These are phyloP conservation scores for Penicillium canariense DNA, from an alignment of 495 filamentous ascomycete genomes.

Conservation along the genomic window DNA sequence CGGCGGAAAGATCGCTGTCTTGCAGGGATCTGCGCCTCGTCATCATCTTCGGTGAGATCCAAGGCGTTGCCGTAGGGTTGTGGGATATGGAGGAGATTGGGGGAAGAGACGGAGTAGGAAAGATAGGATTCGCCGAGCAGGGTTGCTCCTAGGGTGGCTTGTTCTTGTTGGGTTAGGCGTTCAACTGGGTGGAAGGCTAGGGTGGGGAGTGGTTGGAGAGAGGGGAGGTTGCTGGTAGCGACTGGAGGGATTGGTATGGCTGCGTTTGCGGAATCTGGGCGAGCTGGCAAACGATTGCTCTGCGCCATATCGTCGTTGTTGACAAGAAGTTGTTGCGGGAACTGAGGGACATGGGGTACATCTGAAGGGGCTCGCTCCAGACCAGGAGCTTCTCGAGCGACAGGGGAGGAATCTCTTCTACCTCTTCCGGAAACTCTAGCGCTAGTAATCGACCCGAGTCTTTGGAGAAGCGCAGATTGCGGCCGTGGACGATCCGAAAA, in stretches of 20 bases:
- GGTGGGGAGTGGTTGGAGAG: constrained; percentile 12
- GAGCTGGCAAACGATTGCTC: not conserved
- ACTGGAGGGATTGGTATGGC: constrained; percentile 5
- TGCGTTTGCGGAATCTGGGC: constrained; percentile 3
- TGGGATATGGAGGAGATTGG: constrained; percentile 34
- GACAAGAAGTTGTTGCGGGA: constrained; percentile 1
- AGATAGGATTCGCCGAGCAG: constrained; percentile 30
- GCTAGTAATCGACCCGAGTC: constrained; percentile 31
- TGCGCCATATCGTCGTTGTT: not conserved
- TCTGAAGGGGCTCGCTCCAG: constrained; percentile 9
- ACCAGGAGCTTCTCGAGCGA: constrained; percentile 1
- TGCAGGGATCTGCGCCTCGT: constrained; percentile 22
- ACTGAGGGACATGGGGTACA: not conserved
- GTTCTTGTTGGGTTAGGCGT: constrained; percentile 3
- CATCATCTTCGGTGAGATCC: constrained; percentile 19
- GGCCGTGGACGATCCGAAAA: constrained; percentile 24
- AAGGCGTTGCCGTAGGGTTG: constrained; percentile 21
- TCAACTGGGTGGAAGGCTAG: constrained; percentile 21
- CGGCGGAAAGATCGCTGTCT: constrained; percentile 27
- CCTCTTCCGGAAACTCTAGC: constrained; percentile 23
- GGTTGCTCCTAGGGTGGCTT: constrained; percentile 16
- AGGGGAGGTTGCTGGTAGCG: constrained; percentile 8
- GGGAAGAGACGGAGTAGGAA: constrained; percentile 41
- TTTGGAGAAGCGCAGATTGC: constrained; percentile 29
- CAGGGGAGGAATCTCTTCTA: constrained; percentile 14